phyloP scores from a whole-genome alignment of 75 land plant genomes.

The Azolla pinnata region DNA sequence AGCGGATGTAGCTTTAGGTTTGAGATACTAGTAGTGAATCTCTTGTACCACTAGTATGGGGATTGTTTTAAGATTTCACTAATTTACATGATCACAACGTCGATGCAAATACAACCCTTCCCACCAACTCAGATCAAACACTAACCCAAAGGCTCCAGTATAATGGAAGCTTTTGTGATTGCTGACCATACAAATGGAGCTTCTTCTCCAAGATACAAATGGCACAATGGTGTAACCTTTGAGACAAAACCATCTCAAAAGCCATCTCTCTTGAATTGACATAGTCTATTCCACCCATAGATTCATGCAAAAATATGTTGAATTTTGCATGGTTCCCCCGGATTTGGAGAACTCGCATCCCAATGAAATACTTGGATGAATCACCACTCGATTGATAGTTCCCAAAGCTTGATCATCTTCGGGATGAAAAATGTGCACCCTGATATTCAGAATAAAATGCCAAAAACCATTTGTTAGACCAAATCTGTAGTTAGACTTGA shows the following conservation, averaged over 20 bases:
- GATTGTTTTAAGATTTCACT: no score
- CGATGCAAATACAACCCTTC: no score
- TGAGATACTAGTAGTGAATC: no score
- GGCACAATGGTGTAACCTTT: slow-evolving; percentile 98
- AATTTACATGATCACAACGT: no score
- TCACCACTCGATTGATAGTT: slow-evolving; percentile 89
- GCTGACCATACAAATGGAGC: slow-evolving; percentile 94
- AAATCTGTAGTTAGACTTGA: not conserved
- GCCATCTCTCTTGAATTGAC: slow-evolving; percentile 95
- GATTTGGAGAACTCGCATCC: slow-evolving; percentile 91
- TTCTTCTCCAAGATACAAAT: slow-evolving; percentile 76
- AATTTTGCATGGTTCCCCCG: slow-evolving; percentile 78
- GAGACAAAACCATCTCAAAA: slow-evolving; percentile 92
- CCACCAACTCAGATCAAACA: no score
- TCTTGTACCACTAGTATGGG: no score
- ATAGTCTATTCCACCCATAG: slow-evolving; percentile 94
- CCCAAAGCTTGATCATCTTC: slow-evolving; percentile 59
- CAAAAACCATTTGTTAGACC: not conserved
- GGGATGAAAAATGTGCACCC: slow-evolving; percentile 77
- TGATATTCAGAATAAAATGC: slow-evolving; percentile 9
- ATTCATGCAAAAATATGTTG: slow-evolving; percentile 86
- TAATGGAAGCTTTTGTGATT: slow-evolving; percentile 86
- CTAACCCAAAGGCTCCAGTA: slow-evolving; percentile 73
- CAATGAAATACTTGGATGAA: slow-evolving; percentile 77
- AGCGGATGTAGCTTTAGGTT: no score